A percentile compares a stretch with the other conserved stretches of the same genome.
phyloP scores from a whole-genome alignment of 140 eudicot species.

The Bidens hawaiensis region DNA sequence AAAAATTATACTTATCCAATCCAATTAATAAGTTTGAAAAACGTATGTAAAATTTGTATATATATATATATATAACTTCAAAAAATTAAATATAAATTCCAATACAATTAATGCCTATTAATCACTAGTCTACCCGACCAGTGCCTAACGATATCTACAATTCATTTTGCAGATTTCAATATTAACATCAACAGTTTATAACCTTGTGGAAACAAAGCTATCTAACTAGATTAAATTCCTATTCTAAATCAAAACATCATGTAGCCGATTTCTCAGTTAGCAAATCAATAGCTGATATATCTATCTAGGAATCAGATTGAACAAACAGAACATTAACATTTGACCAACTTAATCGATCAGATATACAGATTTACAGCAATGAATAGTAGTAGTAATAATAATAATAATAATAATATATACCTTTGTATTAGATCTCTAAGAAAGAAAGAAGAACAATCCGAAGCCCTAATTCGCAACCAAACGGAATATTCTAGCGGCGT shows the following conservation, averaged over 20 bases:
- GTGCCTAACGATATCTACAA: not conserved
- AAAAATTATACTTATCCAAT: too few relatives aligned
- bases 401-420: not conserved
- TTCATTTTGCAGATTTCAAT: not conserved
- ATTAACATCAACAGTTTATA: not conserved
- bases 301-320: not conserved
- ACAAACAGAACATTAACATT: not conserved
- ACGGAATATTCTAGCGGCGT: constrained; percentile 12
- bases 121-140: not conserved
- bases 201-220: not conserved
- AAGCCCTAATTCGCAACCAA: constrained; percentile 14
- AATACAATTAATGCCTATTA: too few relatives aligned
- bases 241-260: not conserved
- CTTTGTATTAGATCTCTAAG: not conserved
- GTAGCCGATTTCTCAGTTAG: too few relatives aligned
- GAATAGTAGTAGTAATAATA: not conserved
- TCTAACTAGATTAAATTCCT: not conserved
- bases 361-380: not conserved
- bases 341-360: not conserved
- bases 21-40: too few relatives aligned
- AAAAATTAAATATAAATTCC: too few relatives aligned
- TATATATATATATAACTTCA: too few relatives aligned
- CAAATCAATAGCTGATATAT: not conserved
- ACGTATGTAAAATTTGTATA: too few relatives aligned
- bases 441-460: not conserved